These are phyloP conservation scores for Hypoxylon fragiforme DNA, from an alignment of 495 filamentous ascomycete species.

Conservation along the genomic window DNA sequence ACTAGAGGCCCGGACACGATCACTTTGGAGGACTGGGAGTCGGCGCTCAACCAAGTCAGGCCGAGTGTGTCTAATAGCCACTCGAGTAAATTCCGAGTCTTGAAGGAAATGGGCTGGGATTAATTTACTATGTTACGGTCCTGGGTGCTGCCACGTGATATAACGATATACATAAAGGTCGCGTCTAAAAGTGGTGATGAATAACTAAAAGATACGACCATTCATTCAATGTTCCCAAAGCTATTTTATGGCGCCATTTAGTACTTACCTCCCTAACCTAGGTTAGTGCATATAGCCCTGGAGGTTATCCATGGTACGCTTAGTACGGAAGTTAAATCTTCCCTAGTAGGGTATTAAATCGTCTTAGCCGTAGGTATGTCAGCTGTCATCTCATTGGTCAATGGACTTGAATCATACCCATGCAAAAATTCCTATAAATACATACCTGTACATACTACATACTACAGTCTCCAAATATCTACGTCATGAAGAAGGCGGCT, in stretches of 20 bases:
- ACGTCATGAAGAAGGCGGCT: conserved; percentile 20
- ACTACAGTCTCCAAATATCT: conserved; percentile 8
- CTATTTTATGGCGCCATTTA: too few species aligned
- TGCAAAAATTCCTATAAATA: background rate
- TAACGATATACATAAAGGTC: background rate
- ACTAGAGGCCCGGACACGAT: conserved; percentile 45
- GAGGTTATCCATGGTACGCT: too few species aligned
- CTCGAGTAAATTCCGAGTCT: conserved; percentile 66
- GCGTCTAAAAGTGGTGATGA: too few species aligned
- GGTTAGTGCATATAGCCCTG: too few species aligned
- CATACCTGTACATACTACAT: too few species aligned
- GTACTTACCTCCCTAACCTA: too few species aligned
- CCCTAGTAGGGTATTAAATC: background rate
- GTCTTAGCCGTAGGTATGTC: background rate
- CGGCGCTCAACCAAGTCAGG: conserved; percentile 69
- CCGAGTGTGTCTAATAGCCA: conserved; percentile 74
- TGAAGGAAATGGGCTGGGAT: conserved; percentile 50
- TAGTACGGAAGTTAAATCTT: too few species aligned
- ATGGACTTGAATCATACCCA: background rate
- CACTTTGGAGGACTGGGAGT: conserved; percentile 73
- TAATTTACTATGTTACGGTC: background rate
- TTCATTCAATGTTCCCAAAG: too few species aligned
- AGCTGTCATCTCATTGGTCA: background rate
- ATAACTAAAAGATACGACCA: too few species aligned
- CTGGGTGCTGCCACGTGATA: too few species aligned